phyloP scores from a whole-genome alignment of 768 basidiomycete genomes.

The Russula olivacea region DNA sequence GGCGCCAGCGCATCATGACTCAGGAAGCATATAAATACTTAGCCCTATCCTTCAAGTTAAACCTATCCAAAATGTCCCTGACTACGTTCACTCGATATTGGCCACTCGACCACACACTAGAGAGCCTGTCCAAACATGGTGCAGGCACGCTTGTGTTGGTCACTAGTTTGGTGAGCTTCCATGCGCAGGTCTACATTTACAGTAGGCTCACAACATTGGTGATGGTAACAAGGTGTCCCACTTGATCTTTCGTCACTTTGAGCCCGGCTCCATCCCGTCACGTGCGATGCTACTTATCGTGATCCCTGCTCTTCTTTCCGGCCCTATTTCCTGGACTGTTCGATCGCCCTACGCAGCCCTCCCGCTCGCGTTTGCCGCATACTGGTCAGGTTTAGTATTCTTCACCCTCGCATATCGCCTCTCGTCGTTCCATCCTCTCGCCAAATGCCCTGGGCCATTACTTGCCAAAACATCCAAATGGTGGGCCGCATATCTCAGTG shows the following conservation, averaged over 20 bases:
- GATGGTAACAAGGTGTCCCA: background rate
- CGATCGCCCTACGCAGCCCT: background rate
- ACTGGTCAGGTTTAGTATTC: background rate
- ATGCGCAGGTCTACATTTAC: background rate
- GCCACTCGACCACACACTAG: background rate
- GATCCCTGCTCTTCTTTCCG: slow-evolving; percentile 4
- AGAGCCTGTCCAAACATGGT: background rate
- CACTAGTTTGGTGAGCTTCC: background rate
- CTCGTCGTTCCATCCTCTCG: slow-evolving; percentile 50
- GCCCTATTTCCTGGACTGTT: background rate
- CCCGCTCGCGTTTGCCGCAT: slow-evolving; percentile 8
- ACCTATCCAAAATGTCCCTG: slow-evolving; percentile 33
- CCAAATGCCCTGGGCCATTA: slow-evolving; percentile 45
- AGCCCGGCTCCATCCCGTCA: background rate
- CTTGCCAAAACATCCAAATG: slow-evolving; percentile 40
- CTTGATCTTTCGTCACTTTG: slow-evolving; percentile 5
- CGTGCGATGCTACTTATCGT: background rate
- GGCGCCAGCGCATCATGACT: too few relatives aligned
- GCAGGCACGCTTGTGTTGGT: background rate
- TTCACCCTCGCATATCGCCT: slow-evolving; percentile 38
- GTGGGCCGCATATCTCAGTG: slow-evolving; percentile 34
- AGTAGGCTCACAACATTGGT: background rate
- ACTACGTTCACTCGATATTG: background rate
- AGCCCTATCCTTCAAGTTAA: background rate
- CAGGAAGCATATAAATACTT: background rate